Base-by-base conservation (phyloP, 345 rosid species). In the Jatropha curcas region DNA sequence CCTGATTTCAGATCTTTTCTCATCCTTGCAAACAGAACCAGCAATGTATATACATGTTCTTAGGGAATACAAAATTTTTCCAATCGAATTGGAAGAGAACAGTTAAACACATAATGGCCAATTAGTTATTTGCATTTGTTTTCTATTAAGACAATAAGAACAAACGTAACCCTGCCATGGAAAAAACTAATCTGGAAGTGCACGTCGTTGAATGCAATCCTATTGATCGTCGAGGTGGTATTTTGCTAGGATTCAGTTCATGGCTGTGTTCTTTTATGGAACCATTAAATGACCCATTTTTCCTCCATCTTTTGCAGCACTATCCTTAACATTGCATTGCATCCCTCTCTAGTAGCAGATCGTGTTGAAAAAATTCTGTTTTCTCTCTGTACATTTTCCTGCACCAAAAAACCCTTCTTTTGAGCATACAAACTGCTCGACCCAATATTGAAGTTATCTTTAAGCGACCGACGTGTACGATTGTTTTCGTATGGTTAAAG, bases 271-370 rank as follows among this genome's bases (percentile, higher is more conserved):
- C 85, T 71, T 82, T 82, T 24, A 67, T 20, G 62, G 79, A 76
- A 82, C 83, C 79, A 76, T 82, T n/a, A 79, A 27, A 82, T 74
- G 68, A 79, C 75, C 85, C 85, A 83, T 73, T 80, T n/a, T 79
- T 51, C 79, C 77, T 28, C 79, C 81, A 71, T 77, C 86, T 73
- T 80, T 83, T 10, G 68, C 65, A 45, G 81, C n/a, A n/a, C 77
- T 71, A 83, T 80, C 67, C 83, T 76, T 69, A 83, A 53, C 86
- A 83, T 77, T 14, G 83, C 83, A 79, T 77, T 71, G 74, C 86
- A 82, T 71, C 86, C 86, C 68, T 71, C 75, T 46, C 81, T 79
- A 4, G 83, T 79, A 65, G 79, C 73, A 57, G 79, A 81, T 39
- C 75, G 66, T 31, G 81, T 31, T 11, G 74, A 62, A 55, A 71